phyloP scores from a whole-genome alignment of 257 asterid species.

The Rauvolfia tetraphylla region DNA sequence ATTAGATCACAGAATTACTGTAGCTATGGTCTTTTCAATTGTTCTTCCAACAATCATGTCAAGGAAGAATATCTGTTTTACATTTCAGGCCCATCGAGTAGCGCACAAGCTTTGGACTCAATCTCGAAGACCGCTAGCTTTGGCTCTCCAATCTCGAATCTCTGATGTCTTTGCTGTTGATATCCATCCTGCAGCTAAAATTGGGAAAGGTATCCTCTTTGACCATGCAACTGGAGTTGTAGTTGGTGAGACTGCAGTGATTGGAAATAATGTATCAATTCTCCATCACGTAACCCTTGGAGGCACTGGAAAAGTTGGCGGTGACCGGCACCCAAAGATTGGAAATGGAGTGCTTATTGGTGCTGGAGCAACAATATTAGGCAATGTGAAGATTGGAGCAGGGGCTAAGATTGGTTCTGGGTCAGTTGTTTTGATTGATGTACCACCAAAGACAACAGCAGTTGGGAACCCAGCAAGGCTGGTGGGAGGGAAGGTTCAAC shows the following conservation, averaged over 20 bases:
- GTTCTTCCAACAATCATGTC: not conserved
- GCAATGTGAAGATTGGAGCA: slow-evolving; percentile 53
- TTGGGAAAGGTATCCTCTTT: slow-evolving; percentile 41
- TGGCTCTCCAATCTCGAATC: slow-evolving; percentile 42
- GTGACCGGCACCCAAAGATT: slow-evolving; percentile 81
- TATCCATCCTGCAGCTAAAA: slow-evolving; percentile 45
- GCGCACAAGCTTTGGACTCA: slow-evolving; percentile 44
- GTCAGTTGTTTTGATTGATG: slow-evolving; percentile 58
- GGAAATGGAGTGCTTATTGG: slow-evolving; percentile 78
- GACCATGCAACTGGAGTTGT: slow-evolving; percentile 80
- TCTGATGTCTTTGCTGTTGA: slow-evolving; percentile 45
- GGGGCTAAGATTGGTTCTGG: slow-evolving; percentile 74
- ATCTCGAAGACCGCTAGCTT: slow-evolving; percentile 35
- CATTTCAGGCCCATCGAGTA: slow-evolving; percentile 34
- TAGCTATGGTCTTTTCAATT: not conserved
- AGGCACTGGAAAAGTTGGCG: slow-evolving; percentile 73
- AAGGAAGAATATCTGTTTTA: not conserved
- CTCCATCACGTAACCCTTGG: slow-evolving; percentile 82
- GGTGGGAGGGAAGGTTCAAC: slow-evolving; percentile 38
- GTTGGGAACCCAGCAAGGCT: slow-evolving; percentile 77
- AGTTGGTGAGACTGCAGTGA: slow-evolving; percentile 79
- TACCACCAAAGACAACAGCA: slow-evolving; percentile 59
- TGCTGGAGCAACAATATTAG: slow-evolving; percentile 65
- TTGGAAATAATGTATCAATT: slow-evolving; percentile 68
- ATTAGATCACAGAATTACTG: not conserved